Evolutionary conservation across 2,329 filamentous ascomycete genomes (phyloP).

Genomic region (Fusarium sp.): DNA sequence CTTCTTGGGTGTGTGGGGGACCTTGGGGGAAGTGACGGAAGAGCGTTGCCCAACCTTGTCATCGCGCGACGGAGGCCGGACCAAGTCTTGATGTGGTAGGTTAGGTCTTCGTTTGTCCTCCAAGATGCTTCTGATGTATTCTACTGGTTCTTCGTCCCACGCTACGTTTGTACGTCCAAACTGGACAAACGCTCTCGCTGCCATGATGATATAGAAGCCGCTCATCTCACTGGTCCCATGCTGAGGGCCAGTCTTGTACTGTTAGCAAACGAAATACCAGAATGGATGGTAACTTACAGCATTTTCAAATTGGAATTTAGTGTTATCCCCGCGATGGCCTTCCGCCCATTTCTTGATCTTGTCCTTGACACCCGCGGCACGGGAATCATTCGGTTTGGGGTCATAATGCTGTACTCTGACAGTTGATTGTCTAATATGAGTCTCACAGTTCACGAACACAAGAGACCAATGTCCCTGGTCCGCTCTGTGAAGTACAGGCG

Average conservation of each 20-base stretch:
- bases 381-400: accelerated
- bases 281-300: background rate
- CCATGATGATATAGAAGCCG: background rate
- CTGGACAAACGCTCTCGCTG: background rate
- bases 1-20: background rate
- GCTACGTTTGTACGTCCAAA: accelerated
- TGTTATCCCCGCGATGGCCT: accelerated
- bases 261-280: background rate
- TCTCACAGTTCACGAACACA: background rate
- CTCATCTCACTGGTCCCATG: background rate
- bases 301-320: background rate
- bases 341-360: background rate
- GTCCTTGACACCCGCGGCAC: background rate
- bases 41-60: background rate
- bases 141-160: background rate
- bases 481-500: background rate
- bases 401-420: background rate
- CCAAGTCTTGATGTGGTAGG: too few species aligned
- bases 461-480: background rate
- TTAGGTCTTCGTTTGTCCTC: background rate
- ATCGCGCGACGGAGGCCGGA: accelerated
- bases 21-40: background rate
- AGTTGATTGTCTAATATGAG: background rate
- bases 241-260: background rate
- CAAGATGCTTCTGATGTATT: background rate